A percentile compares a stretch with the other conserved stretches of the same genome.
Evolutionary conservation across 1,284 basidiomycete species (phyloP).

Genomic region (Sanguinoderma infundibulare): DNA sequence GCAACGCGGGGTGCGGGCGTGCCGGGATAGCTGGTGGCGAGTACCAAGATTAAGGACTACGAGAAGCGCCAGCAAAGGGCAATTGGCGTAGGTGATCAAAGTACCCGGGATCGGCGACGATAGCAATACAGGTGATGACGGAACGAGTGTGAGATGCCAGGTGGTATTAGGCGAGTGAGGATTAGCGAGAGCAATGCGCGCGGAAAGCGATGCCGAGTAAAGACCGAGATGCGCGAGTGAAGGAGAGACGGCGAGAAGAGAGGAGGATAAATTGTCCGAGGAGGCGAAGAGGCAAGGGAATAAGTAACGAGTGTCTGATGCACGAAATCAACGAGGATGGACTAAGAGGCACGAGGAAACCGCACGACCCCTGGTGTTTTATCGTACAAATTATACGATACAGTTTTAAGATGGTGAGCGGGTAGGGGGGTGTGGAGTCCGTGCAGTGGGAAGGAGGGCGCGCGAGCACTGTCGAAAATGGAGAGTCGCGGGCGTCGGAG

Average conservation of each 20-base stretch:
- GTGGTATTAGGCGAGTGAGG: neutral
- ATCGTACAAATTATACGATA: slow-evolving; percentile 28
- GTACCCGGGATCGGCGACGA: slow-evolving; percentile 21
- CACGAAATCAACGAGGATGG: slow-evolving; percentile 11
- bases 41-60: neutral
- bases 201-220: neutral
- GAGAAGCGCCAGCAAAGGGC: neutral
- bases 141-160: slow-evolving; percentile 10
- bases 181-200: slow-evolving; percentile 5
- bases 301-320: slow-evolving; percentile 16
- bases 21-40: neutral
- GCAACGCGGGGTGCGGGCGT: neutral
- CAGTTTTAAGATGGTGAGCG: slow-evolving; percentile 17
- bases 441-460: neutral
- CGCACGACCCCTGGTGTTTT: slow-evolving; percentile 20
- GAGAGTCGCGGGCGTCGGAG: neutral
- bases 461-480: neutral
- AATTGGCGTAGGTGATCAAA: slow-evolving; percentile 8
- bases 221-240: slow-evolving; percentile 4
- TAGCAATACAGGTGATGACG: slow-evolving; percentile 26
- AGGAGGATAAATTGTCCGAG: slow-evolving; percentile 9
- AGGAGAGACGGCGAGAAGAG: neutral
- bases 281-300: slow-evolving; percentile 4
- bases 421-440: neutral
- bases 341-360: slow-evolving; percentile 25